Evolutionary conservation across 768 basidiomycete genomes (phyloP).

Genomic region (Flagelloscypha sp.): DNA sequence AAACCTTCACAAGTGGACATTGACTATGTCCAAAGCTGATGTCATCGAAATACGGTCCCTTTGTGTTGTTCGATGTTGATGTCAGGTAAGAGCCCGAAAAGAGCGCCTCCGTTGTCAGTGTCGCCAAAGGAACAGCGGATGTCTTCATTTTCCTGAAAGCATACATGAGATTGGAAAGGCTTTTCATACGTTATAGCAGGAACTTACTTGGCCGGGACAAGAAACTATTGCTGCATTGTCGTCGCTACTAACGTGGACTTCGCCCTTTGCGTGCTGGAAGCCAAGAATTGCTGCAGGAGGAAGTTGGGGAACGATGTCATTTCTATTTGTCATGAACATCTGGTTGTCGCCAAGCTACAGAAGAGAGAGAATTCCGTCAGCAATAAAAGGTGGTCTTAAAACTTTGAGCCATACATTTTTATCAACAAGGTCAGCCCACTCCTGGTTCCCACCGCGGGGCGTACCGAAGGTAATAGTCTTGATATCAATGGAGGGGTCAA

Average conservation of each 20-base stretch:
- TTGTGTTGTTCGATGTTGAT: no score
- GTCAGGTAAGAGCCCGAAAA: background rate
- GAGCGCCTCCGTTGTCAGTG: no score
- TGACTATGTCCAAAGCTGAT: conserved; percentile 18
- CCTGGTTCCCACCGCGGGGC: conserved; percentile 37
- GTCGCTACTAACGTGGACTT: conserved; percentile 32
- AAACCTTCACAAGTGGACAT: conserved; percentile 46
- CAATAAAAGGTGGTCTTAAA: no score
- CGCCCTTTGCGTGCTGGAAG: conserved; percentile 30
- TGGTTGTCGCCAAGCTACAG: conserved; percentile 20
- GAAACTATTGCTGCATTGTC: conserved; percentile 20
- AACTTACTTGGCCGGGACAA: conserved; percentile 27
- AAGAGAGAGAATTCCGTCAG: background rate
- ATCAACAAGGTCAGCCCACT: conserved; percentile 36
- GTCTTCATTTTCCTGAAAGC: conserved; percentile 16
- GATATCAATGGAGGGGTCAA: conserved; percentile 24
- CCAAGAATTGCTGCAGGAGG: conserved; percentile 24
- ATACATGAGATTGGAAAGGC: background rate
- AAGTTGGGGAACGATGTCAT: conserved; percentile 34
- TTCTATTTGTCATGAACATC: conserved; percentile 29
- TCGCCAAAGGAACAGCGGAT: background rate
- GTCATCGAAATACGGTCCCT: conserved; percentile 24
- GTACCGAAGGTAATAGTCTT: conserved; percentile 32
- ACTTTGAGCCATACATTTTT: conserved; percentile 16
- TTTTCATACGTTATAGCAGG: conserved; percentile 1